Percentiles rank a stretch among this genome's conserved stretches.
Evolutionary conservation across 495 filamentous ascomycete genomes (phyloP).

Genomic region (Penicillium alfredii): DNA sequence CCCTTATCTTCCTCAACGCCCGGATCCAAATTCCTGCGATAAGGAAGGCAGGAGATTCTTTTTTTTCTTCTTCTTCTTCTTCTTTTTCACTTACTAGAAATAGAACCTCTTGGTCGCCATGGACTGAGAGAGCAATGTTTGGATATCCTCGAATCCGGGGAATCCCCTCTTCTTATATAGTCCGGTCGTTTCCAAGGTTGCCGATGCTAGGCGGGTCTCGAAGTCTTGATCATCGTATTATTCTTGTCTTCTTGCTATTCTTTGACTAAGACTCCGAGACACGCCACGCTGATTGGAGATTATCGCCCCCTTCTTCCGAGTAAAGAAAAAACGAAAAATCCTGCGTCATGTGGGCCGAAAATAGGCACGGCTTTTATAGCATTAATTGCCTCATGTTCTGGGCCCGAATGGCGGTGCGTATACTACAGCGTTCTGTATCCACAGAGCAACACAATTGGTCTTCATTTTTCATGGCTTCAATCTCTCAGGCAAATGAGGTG

Average conservation of each 20-base stretch:
- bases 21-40: not conserved
- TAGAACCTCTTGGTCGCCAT: conserved; percentile 16
- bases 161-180: conserved; percentile 15
- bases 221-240: conserved; percentile 11
- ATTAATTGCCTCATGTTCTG: conserved; percentile 26
- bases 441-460: too few relatives aligned
- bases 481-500: too few relatives aligned
- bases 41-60: conserved; percentile 9
- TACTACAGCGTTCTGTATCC: not conserved
- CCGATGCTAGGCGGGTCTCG: conserved; percentile 25
- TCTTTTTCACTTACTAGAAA: too few relatives aligned
- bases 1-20: not conserved
- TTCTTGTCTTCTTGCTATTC: not conserved
- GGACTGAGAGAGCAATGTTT: conserved; percentile 6
- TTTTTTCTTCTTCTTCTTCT: too few relatives aligned
- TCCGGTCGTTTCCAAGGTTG: not conserved
- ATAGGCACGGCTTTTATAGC: too few relatives aligned
- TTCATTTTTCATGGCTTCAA: too few relatives aligned
- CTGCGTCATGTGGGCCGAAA: conserved; percentile 32
- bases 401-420: too few relatives aligned
- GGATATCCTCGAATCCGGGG: conserved; percentile 17
- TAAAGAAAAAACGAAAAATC: conserved; percentile 22
- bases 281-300: conserved; percentile 14
- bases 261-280: conserved; percentile 23
- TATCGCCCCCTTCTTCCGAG: conserved; percentile 19